Evolutionary conservation across 2,329 filamentous ascomycete genomes (phyloP).

Genomic region (Aspergillus sp.): DNA sequence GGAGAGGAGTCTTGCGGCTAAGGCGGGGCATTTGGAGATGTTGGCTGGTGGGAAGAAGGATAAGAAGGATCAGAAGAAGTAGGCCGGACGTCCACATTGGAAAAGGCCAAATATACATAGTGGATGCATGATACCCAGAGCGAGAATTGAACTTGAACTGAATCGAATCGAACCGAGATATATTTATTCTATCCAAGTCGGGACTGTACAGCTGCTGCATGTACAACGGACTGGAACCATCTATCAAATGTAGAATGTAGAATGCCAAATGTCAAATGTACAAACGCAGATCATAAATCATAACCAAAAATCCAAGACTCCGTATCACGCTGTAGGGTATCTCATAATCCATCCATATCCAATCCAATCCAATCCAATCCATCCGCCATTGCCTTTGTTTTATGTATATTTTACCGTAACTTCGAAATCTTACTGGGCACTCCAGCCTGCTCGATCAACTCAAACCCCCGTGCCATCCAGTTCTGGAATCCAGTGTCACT

Average conservation of each 20-base stretch:
- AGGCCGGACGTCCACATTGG: too few species aligned
- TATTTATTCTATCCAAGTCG: not conserved
- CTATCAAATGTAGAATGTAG: not conserved
- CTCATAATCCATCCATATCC: constrained; percentile 18
- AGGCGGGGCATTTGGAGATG: constrained; percentile 64
- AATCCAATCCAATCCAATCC: constrained; percentile 14
- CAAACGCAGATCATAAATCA: constrained; percentile 18
- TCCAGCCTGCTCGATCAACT: constrained; percentile 35
- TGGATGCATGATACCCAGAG: constrained; percentile 16
- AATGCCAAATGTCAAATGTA: constrained; percentile 5
- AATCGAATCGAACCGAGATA: not conserved
- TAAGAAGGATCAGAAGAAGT: constrained; percentile 32
- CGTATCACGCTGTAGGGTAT: constrained; percentile 30
- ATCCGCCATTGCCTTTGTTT: constrained; percentile 6
- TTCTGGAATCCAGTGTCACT: constrained; percentile 32
- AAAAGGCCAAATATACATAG: too few species aligned
- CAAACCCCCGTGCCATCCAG: constrained; percentile 36
- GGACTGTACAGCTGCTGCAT: not conserved
- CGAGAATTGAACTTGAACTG: not conserved
- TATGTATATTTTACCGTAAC: constrained; percentile 6
- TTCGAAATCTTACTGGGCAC: constrained; percentile 24
- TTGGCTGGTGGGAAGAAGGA: constrained; percentile 61
- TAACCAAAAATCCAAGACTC: constrained; percentile 13
- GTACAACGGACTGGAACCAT: not conserved
- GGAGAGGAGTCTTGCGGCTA: constrained; percentile 59